Evolutionary conservation across 306 rosid species (phyloP).

Genomic region (Inga oerstediana): DNA sequence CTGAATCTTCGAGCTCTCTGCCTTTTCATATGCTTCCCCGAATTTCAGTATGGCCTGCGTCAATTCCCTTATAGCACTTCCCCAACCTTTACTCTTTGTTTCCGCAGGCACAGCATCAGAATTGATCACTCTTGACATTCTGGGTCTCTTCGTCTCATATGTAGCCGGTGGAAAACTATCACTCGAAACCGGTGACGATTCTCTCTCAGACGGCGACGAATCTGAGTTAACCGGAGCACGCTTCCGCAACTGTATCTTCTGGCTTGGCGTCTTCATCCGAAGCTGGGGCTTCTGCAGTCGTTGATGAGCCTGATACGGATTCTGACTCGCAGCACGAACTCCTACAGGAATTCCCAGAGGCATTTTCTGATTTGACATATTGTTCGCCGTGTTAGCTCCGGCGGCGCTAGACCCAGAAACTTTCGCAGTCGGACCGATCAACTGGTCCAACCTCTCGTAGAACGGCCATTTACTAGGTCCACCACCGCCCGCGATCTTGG

Average conservation of each 20-base stretch:
- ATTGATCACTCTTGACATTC: slow-evolving; percentile 42
- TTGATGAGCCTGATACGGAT: slow-evolving; percentile 43
- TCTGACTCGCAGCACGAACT: slow-evolving; percentile 43
- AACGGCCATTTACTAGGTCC: slow-evolving; percentile 84
- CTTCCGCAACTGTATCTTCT: slow-evolving; percentile 54
- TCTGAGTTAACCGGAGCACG: slow-evolving; percentile 43
- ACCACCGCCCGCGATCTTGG: slow-evolving; percentile 66
- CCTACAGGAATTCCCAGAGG: slow-evolving; percentile 79
- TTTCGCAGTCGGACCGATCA: slow-evolving; percentile 76
- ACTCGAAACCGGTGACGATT: slow-evolving; percentile 61
- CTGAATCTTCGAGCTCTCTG: slow-evolving; percentile 81
- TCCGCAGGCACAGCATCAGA: slow-evolving; percentile 25
- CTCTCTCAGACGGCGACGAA: slow-evolving; percentile 50
- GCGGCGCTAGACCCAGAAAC: slow-evolving; percentile 35
- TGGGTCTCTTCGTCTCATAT: slow-evolving; percentile 58
- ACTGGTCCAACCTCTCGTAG: slow-evolving; percentile 60
- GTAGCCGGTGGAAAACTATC: slow-evolving; percentile 65
- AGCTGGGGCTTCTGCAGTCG: slow-evolving; percentile 39
- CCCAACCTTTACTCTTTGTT: slow-evolving; percentile 58
- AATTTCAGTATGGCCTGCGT: slow-evolving; percentile 82
- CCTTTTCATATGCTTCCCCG: slow-evolving; percentile 93
- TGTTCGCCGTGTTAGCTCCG: slow-evolving; percentile 25
- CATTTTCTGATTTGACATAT: slow-evolving; percentile 48
- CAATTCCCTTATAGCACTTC: slow-evolving; percentile 78
- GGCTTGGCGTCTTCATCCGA: slow-evolving; percentile 48